Percentiles rank a stretch among this genome's conserved stretches.
These are phyloP conservation scores for Cyathus striatus DNA, from an alignment of 768 basidiomycete genomes.

Conservation along the genomic window DNA sequence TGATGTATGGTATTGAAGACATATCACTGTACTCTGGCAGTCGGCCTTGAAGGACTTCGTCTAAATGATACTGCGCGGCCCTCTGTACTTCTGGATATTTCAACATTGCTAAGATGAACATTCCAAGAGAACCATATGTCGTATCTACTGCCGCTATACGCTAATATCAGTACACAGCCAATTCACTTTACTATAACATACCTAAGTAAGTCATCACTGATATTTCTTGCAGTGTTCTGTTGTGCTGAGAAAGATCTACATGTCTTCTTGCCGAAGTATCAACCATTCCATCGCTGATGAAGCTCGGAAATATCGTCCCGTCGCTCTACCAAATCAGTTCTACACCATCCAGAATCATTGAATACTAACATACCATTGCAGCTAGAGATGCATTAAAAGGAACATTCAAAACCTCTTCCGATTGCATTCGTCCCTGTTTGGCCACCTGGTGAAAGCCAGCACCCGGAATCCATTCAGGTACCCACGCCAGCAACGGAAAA, in stretches of 20 bases:
- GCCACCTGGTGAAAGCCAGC: conserved; percentile 57
- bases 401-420: too few species aligned
- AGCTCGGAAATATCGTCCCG: too few species aligned
- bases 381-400: too few species aligned
- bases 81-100: conserved; percentile 30
- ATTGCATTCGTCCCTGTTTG: too few species aligned
- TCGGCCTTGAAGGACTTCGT: conserved; percentile 24
- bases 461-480: conserved; percentile 59
- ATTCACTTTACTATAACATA: conserved; percentile 3
- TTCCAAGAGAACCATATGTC: conserved; percentile 16
- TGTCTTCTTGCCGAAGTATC: too few species aligned
- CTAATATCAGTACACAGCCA: conserved; percentile 5
- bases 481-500: conserved; percentile 30
- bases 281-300: too few species aligned
- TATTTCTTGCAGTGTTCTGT: too few species aligned
- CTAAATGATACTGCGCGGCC: conserved; percentile 33
- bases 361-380: too few species aligned
- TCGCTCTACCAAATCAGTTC: too few species aligned
- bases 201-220: conserved; percentile 33
- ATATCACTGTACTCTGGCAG: conserved; percentile 33
- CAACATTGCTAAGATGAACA: conserved; percentile 34
- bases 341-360: too few species aligned
- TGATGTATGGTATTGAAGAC: too few species aligned
- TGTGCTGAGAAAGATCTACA: too few species aligned
- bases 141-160: conserved; percentile 22